Evolutionary conservation across 2,329 filamentous ascomycete genomes (phyloP).

Genomic region (Colletotrichum spinosum): DNA sequence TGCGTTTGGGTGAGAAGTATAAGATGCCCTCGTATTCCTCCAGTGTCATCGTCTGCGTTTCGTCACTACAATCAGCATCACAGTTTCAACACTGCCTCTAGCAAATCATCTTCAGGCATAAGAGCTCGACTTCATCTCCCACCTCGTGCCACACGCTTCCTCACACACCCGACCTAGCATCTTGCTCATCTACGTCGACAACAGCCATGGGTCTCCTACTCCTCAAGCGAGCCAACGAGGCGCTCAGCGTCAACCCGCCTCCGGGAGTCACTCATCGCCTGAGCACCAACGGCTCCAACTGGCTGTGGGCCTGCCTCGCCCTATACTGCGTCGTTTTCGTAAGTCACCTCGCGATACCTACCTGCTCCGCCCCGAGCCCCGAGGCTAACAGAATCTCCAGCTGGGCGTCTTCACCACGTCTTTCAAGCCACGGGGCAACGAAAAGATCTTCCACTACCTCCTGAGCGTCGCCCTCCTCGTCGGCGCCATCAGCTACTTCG

Average conservation of each 20-base stretch:
- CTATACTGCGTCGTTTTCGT: conserved; percentile 61
- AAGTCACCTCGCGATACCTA: conserved; percentile 38
- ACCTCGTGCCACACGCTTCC: neutral
- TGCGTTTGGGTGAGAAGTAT: conserved; percentile 8
- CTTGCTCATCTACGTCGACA: neutral
- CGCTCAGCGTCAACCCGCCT: conserved; percentile 60
- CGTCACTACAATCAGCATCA: neutral
- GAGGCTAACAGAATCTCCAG: conserved; percentile 42
- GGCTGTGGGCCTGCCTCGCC: conserved; percentile 66
- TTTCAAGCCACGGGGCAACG: conserved; percentile 56
- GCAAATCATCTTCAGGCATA: neutral
- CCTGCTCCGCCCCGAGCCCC: neutral
- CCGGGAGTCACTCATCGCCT: conserved; percentile 52
- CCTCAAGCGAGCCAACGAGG: conserved; percentile 55
- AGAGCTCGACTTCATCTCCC: neutral
- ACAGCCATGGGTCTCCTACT: conserved; percentile 46
- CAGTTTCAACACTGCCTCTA: neutral
- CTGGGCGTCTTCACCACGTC: conserved; percentile 54
- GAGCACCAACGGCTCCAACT: conserved; percentile 61
- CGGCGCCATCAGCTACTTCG: conserved; percentile 63
- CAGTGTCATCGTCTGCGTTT: neutral
- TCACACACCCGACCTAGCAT: neutral
- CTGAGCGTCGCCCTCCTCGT: conserved; percentile 62
- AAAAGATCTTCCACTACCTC: conserved; percentile 68
- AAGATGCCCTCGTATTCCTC: conserved; percentile 12